Evolutionary conservation across 2,329 filamentous ascomycete species (phyloP), one percentile per base, ranked within the genome.

Genomic region (Cadophora sp.): DNA sequence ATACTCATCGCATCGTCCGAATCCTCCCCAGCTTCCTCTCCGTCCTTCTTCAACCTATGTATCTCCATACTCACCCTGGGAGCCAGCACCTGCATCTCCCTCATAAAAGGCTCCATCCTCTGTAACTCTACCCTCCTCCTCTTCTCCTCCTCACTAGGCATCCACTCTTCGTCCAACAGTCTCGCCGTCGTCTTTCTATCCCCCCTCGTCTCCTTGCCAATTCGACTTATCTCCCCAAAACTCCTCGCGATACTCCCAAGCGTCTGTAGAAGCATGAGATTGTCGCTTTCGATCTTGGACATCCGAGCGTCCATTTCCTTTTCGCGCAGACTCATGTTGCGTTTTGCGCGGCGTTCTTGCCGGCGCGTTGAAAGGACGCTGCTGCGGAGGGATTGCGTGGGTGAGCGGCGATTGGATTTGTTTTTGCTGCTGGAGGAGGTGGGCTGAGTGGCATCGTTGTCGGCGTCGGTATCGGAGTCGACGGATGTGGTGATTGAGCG

Each of bases 231-330:
- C 46, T 72, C 61, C 27, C 66, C 65, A 40, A 75, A 71, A 14
- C 63, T 66, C 19, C 43, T 67, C 34, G 72, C 71, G 12, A 77
- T 73, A 0, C 65, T 69, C 12, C 65, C 68, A 9, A 76, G 31
- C 3, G 73, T 70, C 27, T 59, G 58, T 29, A 75, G 31, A 22
- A 77, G 51, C 4, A 74, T 60, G 19, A 34, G 34, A 40, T 76
- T 76, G 60, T 76, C 75, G 3, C 67, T 66, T 62, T 77, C 76
- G 11, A 76, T 69, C 65, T 65, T 73, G 1, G 40, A 31, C 24
- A 76, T 34, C 11, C 75, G 53, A 0, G 26, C 56, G 60, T 76
- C 72, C n/a, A 76, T 43, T 3, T 76, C 74, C 29, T 60, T 65
- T 50, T 76, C 73, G 9, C 66, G 58, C 5, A 69, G 53, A 22